Evolutionary conservation across 257 asterid genomes (phyloP).

Genomic region (Rauvolfia tetraphylla): DNA sequence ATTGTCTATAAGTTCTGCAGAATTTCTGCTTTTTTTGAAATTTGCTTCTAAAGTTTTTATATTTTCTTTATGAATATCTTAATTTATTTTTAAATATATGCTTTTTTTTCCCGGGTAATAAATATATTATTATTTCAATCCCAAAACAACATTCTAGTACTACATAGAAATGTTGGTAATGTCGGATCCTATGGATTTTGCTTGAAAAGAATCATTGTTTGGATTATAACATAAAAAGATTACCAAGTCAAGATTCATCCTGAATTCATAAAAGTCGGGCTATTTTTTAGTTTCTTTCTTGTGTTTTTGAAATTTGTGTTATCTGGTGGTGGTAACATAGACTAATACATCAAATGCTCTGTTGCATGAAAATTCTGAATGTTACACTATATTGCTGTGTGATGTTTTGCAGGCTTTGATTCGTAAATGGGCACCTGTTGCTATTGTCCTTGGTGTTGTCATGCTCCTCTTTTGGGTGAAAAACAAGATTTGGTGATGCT

Average conservation of each 20-base stretch:
- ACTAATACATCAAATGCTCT: not conserved
- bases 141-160: not conserved
- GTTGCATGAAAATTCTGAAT: constrained; percentile 9
- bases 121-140: not conserved
- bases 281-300: not conserved
- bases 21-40: not conserved
- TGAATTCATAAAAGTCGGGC: not conserved
- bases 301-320: not conserved
- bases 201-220: not conserved
- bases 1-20: not conserved
- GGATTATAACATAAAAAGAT: not conserved
- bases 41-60: not conserved
- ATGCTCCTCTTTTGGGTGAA: constrained; percentile 75
- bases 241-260: not conserved
- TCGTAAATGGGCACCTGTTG: constrained; percentile 94
- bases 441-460: constrained; percentile 81
- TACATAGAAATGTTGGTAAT: not conserved
- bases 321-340: not conserved
- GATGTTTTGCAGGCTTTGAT: constrained; percentile 67
- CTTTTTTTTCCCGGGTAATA: not conserved
- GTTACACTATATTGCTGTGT: not conserved
- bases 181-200: not conserved
- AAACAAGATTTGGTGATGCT: constrained; percentile 78
- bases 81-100: not conserved
- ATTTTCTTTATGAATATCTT: not conserved